Base-by-base conservation (phyloP, 1,139 yeast genomes). In the Lodderomyces margitis region DNA sequence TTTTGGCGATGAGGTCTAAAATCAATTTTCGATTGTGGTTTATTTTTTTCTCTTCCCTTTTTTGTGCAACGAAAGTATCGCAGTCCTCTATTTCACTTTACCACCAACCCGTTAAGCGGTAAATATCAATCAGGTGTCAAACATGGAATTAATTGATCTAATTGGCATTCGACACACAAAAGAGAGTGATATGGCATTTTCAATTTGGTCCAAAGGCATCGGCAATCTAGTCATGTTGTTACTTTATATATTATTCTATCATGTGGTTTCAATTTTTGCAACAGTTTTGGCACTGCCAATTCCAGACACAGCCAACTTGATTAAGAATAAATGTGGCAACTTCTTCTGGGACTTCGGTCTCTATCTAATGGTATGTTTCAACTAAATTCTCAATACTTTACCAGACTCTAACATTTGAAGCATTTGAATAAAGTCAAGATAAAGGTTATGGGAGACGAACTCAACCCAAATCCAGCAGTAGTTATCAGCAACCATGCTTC, bases 401-500 rank as follows among this genome's bases (percentile, higher is more conserved):
- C 11, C 12, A 11, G 21, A 20, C 24, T n/a, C 48, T 47, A 40
- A 46, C 48, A 1, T 47, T 8, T 43, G 16, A 19, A 61, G 73
- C 62, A 64, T 21, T 39, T 64, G 34, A 74, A 75, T 47, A 52
- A 59, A 5, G 68, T 75, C 9, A 52, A 58, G 11, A 52, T 76
- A 17, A 55, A 59, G 17, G 44, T 77, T 0, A 45, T 60, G 4
- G 83, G 83, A 0, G 81, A 76, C 46, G 40, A 50, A 2, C 46
- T 76, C 19, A 70, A 63, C 30, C 46, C 66, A 8, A 80, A 74
- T 30, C 70, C 78, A 12, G 78, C 82, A 0, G 47, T 78, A 3
- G 48, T 78, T 15, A 53, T 78, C 5, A 58, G 76, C 43, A 83
- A 83, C 50, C 89, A 83, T 54, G 64, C 59, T 34, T 78, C 86